Evolutionary conservation across 2,329 filamentous ascomycete species (phyloP), one percentile per base, ranked within the genome.

Genomic region (Penicillium sp.): DNA sequence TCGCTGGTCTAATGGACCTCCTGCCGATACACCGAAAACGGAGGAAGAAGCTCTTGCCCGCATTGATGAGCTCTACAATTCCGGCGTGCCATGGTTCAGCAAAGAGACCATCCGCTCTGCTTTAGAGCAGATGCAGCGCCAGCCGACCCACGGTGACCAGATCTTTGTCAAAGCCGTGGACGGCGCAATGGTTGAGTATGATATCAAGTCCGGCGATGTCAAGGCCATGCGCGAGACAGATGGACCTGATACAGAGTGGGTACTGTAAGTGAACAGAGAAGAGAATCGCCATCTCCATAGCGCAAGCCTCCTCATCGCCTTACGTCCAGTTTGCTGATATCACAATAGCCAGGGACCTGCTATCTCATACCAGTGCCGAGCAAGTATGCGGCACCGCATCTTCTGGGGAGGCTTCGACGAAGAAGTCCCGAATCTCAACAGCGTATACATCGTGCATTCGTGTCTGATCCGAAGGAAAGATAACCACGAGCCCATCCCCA

Each of bases 11-110:
- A 43, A 52, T 3, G 48, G 50, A 2, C 44, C 44, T 27, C 53
- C 43, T 26, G 6, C 44, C 3, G 23, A 57, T 37, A 29, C 35
- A 41, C 51, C 53, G 6, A 44, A 54, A 23, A 56, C 56, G 15
- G 59, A 54, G 11, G 52, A 62, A 2, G 51, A 56, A 6, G 59
- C 58, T 8, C 25, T 66, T 4, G 56, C 52, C 3, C 63, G 60
- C 22, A 57, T 68, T 26, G 33, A 55, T 14, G 44, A 54, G 5
- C 49, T 65, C 7, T 69, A 67, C 44, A 44, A 55, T 1, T 47
- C 54, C 1, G 64, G 65, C 6, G 60, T 57, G 8, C 60, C 59
- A 6, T 60, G 69, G 29, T 70, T 70, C 40, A 60, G 53, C 29
- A 62, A 60, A 33, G 40, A 54, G 3, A 27, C 26, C 12, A 50